A percentile compares a stretch with the other conserved stretches of the same genome.
Conservation (phyloP, 1,284 basidiomycete species). For the Tetrapyrgos nigripes region DNA sequence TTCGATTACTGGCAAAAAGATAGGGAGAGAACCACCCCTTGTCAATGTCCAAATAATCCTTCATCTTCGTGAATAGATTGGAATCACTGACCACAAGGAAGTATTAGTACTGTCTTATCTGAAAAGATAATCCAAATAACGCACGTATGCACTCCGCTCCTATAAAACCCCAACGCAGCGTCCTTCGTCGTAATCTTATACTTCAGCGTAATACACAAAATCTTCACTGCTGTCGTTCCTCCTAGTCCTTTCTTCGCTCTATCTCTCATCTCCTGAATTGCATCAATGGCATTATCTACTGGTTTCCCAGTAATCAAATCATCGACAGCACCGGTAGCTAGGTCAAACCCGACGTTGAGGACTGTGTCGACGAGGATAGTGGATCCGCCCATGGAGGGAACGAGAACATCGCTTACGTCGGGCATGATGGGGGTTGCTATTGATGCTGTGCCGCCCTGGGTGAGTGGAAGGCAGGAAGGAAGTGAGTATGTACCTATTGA, state of each 20-base stretch:
- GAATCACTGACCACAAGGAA: not conserved
- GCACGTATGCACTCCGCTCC: not conserved
- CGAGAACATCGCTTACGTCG: not conserved
- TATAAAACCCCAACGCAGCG: not conserved
- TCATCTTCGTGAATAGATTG: conserved; percentile 1
- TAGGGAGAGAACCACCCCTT: conserved; percentile 1
- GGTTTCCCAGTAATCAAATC: conserved; percentile 1
- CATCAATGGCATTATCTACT: not conserved
- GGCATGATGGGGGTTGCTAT: not conserved
- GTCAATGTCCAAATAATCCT: not conserved
- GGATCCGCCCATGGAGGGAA: not conserved
- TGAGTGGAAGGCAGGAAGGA: too few species aligned
- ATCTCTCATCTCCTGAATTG: not conserved
- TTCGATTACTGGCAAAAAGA: conserved; percentile 6
- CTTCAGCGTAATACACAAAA: not conserved
- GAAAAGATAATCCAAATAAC: too few species aligned
- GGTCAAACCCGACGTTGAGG: not conserved
- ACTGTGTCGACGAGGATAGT: not conserved
- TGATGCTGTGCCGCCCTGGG: not conserved
- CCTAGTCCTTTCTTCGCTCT: not conserved
- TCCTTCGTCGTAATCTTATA: not conserved
- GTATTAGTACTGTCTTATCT: too few species aligned
- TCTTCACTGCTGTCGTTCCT: not conserved
- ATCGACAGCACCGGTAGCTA: not conserved
- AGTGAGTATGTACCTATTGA: too few species aligned